phyloP scores from a whole-genome alignment of 257 asterid species.

The Misopates orontium region DNA sequence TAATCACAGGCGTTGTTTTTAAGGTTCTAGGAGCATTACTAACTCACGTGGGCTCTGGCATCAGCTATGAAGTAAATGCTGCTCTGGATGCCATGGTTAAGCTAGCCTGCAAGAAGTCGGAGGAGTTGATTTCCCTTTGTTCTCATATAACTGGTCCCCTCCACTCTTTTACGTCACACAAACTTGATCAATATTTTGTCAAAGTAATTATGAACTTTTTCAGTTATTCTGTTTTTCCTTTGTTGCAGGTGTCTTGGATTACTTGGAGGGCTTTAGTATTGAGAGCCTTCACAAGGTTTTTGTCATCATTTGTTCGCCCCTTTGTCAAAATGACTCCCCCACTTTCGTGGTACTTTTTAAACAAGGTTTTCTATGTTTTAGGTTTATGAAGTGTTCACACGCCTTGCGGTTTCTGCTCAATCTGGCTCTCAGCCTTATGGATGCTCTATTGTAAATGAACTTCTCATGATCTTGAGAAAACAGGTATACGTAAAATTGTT shows the following conservation, averaged over 20 bases:
- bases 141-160: constrained; percentile 68
- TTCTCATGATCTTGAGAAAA: constrained; percentile 76
- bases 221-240: constrained; percentile 5
- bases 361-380: constrained; percentile 37
- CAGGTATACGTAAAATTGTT: constrained; percentile 46
- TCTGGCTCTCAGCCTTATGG: constrained; percentile 59
- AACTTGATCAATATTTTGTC: constrained; percentile 9
- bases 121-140: constrained; percentile 68
- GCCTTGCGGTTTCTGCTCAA: constrained; percentile 64
- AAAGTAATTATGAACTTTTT: constrained; percentile 10
- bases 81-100: constrained; percentile 72
- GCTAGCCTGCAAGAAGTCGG: constrained; percentile 63
- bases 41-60: constrained; percentile 85
- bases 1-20: constrained; percentile 24
- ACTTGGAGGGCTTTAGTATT: constrained; percentile 70
- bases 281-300: constrained; percentile 76
- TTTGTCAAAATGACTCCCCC: constrained; percentile 18
- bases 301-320: constrained; percentile 15
- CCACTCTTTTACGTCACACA: constrained; percentile 10
- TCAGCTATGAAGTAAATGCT: constrained; percentile 64
- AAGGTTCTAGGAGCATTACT: constrained; percentile 85
- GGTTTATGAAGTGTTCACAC: constrained; percentile 82
- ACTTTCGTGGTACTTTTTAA: constrained; percentile 19
- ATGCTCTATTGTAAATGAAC: constrained; percentile 77
- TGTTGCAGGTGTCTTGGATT: constrained; percentile 78